These are phyloP conservation scores for Geoglossum cookeanum DNA, from an alignment of 2,329 filamentous ascomycete species.

Conservation along the genomic window DNA sequence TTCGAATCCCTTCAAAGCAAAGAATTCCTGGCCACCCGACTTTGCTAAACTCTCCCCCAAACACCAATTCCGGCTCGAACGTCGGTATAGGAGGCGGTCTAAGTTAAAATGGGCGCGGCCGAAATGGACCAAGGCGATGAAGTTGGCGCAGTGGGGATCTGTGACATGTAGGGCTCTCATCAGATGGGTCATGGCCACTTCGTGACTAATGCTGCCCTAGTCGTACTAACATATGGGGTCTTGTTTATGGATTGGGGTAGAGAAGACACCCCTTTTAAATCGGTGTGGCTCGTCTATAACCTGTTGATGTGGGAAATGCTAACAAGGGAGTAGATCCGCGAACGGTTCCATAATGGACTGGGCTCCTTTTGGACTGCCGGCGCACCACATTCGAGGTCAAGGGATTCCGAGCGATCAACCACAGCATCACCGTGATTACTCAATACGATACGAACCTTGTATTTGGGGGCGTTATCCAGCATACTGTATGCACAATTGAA, in stretches of 20 bases:
- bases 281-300: conserved; percentile 17
- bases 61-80: conserved; percentile 61
- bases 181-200: conserved; percentile 10
- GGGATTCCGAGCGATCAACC: not conserved
- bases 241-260: conserved; percentile 41
- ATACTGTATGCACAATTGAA: not conserved
- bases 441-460: not conserved
- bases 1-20: conserved; percentile 41
- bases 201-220: conserved; percentile 19
- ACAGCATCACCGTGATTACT: not conserved
- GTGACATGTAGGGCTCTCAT: conserved; percentile 31
- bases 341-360: conserved; percentile 11
- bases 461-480: not conserved
- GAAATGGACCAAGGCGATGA: conserved; percentile 43
- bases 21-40: conserved; percentile 63
- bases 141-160: conserved; percentile 42
- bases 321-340: conserved; percentile 10
- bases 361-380: conserved; percentile 11
- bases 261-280: conserved; percentile 30
- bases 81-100: conserved; percentile 55
- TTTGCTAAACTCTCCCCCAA: conserved; percentile 49
- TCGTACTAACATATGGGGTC: conserved; percentile 35
- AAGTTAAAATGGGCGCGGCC: conserved; percentile 42
- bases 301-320: not conserved
- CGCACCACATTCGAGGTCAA: not conserved